Evolutionary conservation across 2,329 filamentous ascomycete genomes (phyloP), one percentile per base, ranked within the genome.

Genomic region (Rhexocercosporidium sp.): DNA sequence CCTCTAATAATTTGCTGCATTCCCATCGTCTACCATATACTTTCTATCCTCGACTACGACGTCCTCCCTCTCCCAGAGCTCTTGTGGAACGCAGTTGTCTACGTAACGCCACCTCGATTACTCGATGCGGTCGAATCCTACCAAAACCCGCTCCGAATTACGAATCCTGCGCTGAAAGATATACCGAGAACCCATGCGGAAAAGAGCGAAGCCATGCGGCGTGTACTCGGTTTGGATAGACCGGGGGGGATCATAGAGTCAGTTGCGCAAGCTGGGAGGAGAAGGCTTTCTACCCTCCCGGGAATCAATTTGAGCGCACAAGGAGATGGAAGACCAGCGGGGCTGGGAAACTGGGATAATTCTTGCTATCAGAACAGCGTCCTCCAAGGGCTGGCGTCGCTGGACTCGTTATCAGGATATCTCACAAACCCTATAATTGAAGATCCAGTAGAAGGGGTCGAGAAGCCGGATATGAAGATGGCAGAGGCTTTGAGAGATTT

Each of bases 301-400:
- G 69, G 73, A 2, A 69, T 78, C 14, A 74, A 71, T n/a, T 68
- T 75, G 59, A 56, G 86, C 85, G 0, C 82, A 79, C 47, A 80
- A 75, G 63, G 77, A 70, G 75, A 79, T 27, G 81, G 84, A 53
- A 79, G 79, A 37, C 91, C 83, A 59, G 85, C 82, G 1, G 96
- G 96, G 0, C 81, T 98, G 62, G 93, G 93, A 11, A 99, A 99
- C 78, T 90, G 90, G 81, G 93, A 97, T 81, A 97, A 97, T 77
- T 97, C 94, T 1, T 98, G 96, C 82, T 99, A 97, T 78, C 96
- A 98, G 79, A 99, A 99, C 79, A 97, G 94, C 77, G 90, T 97
- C 22, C 88, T 99, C 12, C 94, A 97, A 78, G 90, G 90, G 7
- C 82, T 98, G 49, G 90, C 94, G 1, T 91, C 94, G 3, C 83